These are phyloP conservation scores for Trichoderma sp. DNA, from an alignment of 2,329 filamentous ascomycete genomes.

Conservation along the genomic window DNA sequence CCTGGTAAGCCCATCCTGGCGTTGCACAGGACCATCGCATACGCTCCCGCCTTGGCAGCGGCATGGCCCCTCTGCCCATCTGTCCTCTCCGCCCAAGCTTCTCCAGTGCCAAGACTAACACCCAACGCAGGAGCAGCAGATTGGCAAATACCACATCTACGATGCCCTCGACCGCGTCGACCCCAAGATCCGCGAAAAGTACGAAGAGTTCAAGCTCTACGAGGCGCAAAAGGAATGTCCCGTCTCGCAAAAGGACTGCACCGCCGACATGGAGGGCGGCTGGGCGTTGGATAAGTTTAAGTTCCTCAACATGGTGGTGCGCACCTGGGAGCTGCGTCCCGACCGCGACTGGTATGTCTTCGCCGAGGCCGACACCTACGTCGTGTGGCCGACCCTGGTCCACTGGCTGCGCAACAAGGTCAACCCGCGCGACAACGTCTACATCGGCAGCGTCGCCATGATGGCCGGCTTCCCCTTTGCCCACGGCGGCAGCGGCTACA, in stretches of 20 bases:
- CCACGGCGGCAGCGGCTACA: conserved; percentile 60
- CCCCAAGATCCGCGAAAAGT: conserved; percentile 40
- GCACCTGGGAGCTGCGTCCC: conserved; percentile 57
- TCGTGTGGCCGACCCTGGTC: conserved; percentile 57
- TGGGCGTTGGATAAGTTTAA: conserved; percentile 65
- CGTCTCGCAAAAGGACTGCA: conserved; percentile 49
- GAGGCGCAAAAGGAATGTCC: conserved; percentile 49
- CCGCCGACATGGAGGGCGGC: conserved; percentile 37
- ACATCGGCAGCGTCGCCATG: conserved; percentile 55
- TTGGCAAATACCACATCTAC: conserved; percentile 48
- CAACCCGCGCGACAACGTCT: conserved; percentile 47
- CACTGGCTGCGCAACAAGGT: conserved; percentile 49
- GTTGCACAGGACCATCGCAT: not conserved
- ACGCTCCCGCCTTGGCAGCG: conserved; percentile 11
- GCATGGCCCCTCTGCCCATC: not conserved
- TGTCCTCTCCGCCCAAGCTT: not conserved
- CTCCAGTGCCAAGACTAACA: conserved; percentile 12
- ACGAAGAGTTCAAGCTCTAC: conserved; percentile 51
- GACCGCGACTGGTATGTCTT: conserved; percentile 61
- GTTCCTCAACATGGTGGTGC: conserved; percentile 59
- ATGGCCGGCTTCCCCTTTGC: conserved; percentile 51
- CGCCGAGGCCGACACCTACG: conserved; percentile 60
- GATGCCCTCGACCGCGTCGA: conserved; percentile 45
- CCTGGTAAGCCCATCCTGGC: conserved; percentile 36
- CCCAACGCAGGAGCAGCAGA: conserved; percentile 47